phyloP scores from a whole-genome alignment of 345 rosid genomes.

The Cardiospermum halicacabum region DNA sequence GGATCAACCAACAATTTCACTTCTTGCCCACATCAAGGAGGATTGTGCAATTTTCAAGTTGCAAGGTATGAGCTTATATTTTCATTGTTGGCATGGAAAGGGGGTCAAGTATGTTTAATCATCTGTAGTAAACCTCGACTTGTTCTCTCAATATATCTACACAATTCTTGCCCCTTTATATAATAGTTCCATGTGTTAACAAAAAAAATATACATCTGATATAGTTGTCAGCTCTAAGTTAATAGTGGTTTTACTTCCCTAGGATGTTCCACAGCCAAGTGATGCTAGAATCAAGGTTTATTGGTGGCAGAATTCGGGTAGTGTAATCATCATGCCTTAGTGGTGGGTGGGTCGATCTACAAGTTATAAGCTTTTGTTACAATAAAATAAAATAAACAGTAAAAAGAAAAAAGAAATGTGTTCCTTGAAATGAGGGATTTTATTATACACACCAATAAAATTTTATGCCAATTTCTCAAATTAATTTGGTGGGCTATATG shows the following conservation, averaged over 20 bases:
- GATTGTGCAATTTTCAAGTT: conserved; percentile 96
- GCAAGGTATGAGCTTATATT: conserved; percentile 46
- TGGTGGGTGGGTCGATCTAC: neutral
- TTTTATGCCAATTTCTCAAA: too few species aligned
- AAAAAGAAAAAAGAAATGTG: neutral
- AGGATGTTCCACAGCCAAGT: neutral
- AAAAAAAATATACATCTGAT: neutral
- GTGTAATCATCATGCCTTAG: too few species aligned
- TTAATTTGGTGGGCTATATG: too few species aligned
- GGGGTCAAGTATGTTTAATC: neutral
- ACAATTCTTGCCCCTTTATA: neutral
- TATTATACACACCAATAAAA: neutral
- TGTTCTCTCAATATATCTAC: neutral
- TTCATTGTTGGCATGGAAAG: neutral
- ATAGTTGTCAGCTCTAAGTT: neutral
- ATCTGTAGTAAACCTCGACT: neutral
- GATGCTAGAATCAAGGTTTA: neutral
- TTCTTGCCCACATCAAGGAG: conserved; percentile 92
- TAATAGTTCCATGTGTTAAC: neutral
- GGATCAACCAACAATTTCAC: conserved; percentile 50
- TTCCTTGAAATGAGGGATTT: neutral
- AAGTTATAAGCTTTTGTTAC: neutral
- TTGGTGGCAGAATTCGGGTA: neutral
- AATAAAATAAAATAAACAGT: too few species aligned
- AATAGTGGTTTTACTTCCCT: neutral